Percentiles rank a stretch among this genome's conserved stretches.
phyloP scores from a whole-genome alignment of 2,329 filamentous ascomycete genomes.

The Monosporascus cannonballus region DNA sequence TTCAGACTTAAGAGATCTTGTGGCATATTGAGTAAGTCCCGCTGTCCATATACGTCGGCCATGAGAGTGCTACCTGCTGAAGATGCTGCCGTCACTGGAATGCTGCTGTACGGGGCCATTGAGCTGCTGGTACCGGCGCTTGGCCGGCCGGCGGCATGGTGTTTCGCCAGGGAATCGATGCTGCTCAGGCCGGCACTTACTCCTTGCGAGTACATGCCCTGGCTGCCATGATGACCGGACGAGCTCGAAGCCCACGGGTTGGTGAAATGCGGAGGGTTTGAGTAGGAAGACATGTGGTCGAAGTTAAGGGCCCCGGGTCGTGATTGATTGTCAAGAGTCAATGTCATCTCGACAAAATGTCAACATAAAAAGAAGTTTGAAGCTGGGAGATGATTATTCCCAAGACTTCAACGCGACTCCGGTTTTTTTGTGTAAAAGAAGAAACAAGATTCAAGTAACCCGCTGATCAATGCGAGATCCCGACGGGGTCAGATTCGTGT shows the following conservation, averaged over 20 bases:
- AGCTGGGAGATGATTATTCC: constrained; percentile 19
- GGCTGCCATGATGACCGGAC: constrained; percentile 45
- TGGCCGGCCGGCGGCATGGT: constrained; percentile 46
- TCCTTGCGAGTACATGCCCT: constrained; percentile 58
- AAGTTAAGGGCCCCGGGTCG: constrained; percentile 73
- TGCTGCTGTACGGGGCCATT: constrained; percentile 65
- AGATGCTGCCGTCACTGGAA: constrained; percentile 62
- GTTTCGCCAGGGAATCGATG: constrained; percentile 51
- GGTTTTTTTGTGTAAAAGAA: constrained; percentile 7
- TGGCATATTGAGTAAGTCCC: constrained; percentile 62
- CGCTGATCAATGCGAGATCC: constrained; percentile 50
- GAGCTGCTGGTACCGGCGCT: constrained; percentile 53
- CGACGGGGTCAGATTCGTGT: constrained; percentile 38
- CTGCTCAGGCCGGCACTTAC: constrained; percentile 52
- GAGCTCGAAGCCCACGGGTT: constrained; percentile 76
- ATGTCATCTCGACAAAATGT: constrained; percentile 63
- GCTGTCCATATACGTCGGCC: constrained; percentile 51
- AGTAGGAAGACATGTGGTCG: constrained; percentile 68
- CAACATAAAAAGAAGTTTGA: constrained; percentile 11
- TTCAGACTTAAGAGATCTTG: constrained; percentile 71
- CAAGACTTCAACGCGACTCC: constrained; percentile 10
- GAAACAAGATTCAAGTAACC: constrained; percentile 24
- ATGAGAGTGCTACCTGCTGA: constrained; percentile 67
- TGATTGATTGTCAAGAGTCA: constrained; percentile 90
- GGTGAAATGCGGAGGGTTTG: constrained; percentile 70